Percentiles rank a stretch among this genome's conserved stretches.
phyloP scores from a whole-genome alignment of 1,139 yeast genomes.

The Taphrina betulina region DNA sequence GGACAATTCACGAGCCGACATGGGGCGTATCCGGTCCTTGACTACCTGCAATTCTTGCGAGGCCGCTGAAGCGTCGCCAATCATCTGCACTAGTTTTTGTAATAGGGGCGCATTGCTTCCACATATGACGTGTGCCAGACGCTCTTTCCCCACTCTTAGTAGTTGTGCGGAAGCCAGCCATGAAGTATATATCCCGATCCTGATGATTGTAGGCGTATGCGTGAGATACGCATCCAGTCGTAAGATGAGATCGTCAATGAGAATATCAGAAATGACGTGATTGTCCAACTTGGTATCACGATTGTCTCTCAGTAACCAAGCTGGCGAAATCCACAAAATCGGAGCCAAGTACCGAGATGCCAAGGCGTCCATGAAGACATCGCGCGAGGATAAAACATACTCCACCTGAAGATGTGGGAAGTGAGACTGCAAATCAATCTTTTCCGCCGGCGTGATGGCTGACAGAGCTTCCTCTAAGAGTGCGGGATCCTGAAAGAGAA shows the following conservation, averaged over 20 bases:
- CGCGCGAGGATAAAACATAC: slow-evolving; percentile 1
- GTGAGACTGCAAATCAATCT: background rate
- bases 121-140: slow-evolving; percentile 3
- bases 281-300: slow-evolving; percentile 6
- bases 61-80: slow-evolving; percentile 23
- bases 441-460: slow-evolving; percentile 1
- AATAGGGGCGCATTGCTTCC: slow-evolving; percentile 8
- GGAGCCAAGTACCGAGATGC: slow-evolving; percentile 14
- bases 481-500: background rate
- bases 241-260: slow-evolving; percentile 3
- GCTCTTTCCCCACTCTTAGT: too few relatives aligned
- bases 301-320: slow-evolving; percentile 1
- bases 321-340: background rate
- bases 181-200: slow-evolving; percentile 9
- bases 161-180: slow-evolving; percentile 5
- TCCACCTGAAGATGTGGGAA: slow-evolving; percentile 9
- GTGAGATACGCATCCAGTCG: slow-evolving; percentile 1
- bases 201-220: slow-evolving; percentile 5
- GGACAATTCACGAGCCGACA: slow-evolving; percentile 16
- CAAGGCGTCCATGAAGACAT: slow-evolving; percentile 5
- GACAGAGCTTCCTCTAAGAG: slow-evolving; percentile 2
- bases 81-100: slow-evolving; percentile 15
- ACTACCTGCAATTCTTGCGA: slow-evolving; percentile 4
- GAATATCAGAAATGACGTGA: background rate
- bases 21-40: slow-evolving; percentile 10